A percentile compares a stretch with the other conserved stretches of the same genome.
Conservation (phyloP, 192 early-diverging fungal genomes). For the Neocallimastix lanati region DNA sequence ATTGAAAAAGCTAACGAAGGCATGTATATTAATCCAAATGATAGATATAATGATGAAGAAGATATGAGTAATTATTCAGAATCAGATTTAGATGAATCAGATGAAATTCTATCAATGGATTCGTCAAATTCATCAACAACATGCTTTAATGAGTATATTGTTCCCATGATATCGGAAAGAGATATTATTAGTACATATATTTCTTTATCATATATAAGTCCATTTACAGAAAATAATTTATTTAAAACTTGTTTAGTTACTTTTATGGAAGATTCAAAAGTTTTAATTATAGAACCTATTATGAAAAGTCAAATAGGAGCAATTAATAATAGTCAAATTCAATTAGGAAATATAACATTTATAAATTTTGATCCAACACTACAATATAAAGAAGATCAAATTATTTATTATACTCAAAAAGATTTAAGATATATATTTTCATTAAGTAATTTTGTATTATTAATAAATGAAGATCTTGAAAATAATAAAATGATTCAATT, state of each 20-base stretch:
- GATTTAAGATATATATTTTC: not conserved
- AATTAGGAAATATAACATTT: not conserved
- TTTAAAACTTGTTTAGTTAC: not conserved
- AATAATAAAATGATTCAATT: not conserved
- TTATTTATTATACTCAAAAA: not conserved
- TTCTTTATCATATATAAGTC: not conserved
- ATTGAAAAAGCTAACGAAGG: not conserved
- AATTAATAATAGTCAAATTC: not conserved
- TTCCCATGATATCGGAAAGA: not conserved
- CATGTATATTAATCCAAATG: too few relatives aligned
- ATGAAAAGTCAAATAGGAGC: not conserved
- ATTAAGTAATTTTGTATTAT: not conserved
- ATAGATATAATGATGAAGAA: not conserved
- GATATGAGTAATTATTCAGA: not conserved
- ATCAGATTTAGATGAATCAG: not conserved
- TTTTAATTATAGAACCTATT: not conserved
- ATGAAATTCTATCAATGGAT: not conserved
- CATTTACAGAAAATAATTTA: not conserved
- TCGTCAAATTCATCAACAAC: not conserved
- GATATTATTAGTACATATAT: not conserved
- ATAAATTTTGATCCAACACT: not conserved
- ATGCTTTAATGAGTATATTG: not conserved
- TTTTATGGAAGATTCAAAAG: not conserved
- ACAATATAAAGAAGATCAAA: not conserved
- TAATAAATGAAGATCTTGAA: not conserved